phyloP scores from a whole-genome alignment of 1,284 basidiomycete species.

The Erythrobasidium hasegawianum region DNA sequence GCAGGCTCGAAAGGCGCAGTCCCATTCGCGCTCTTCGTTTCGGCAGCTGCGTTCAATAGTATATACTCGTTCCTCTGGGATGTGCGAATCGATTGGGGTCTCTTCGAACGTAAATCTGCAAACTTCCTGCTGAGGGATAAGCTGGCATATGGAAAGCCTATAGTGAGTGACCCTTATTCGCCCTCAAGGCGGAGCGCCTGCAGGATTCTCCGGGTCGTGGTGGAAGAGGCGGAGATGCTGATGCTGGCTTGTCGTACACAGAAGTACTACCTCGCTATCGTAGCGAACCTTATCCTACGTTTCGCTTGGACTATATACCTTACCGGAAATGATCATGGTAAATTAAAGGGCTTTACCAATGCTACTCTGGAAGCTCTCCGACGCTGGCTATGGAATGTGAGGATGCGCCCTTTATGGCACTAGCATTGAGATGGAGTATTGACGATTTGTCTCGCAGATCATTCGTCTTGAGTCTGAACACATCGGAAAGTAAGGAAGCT shows the following conservation, averaged over 20 bases:
- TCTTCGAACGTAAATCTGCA: slow-evolving; percentile 34
- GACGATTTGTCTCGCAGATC: no score
- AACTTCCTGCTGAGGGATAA: slow-evolving; percentile 39
- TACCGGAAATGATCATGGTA: slow-evolving; percentile 1
- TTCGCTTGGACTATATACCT: slow-evolving; percentile 43
- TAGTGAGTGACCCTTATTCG: no score
- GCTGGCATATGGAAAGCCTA: slow-evolving; percentile 40
- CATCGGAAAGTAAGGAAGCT: slow-evolving; percentile 33
- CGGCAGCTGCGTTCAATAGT: neutral
- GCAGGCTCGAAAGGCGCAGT: neutral
- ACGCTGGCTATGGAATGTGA: slow-evolving; percentile 34
- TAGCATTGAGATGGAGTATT: no score
- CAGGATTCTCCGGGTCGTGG: no score
- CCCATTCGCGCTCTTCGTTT: slow-evolving; percentile 3
- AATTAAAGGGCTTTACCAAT: slow-evolving; percentile 34
- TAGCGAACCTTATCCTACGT: slow-evolving; percentile 40
- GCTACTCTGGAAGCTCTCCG: slow-evolving; percentile 38
- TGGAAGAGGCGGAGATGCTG: no score
- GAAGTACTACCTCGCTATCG: slow-evolving; percentile 41
- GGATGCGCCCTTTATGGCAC: no score
- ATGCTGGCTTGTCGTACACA: no score
- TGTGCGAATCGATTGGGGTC: slow-evolving; percentile 43
- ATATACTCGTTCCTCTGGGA: slow-evolving; percentile 29
- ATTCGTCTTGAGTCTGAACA: slow-evolving; percentile 42
- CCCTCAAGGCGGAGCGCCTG: no score